phyloP scores from a whole-genome alignment of 108 stramenopile species.

The Stephanodiscus triporus region DNA sequence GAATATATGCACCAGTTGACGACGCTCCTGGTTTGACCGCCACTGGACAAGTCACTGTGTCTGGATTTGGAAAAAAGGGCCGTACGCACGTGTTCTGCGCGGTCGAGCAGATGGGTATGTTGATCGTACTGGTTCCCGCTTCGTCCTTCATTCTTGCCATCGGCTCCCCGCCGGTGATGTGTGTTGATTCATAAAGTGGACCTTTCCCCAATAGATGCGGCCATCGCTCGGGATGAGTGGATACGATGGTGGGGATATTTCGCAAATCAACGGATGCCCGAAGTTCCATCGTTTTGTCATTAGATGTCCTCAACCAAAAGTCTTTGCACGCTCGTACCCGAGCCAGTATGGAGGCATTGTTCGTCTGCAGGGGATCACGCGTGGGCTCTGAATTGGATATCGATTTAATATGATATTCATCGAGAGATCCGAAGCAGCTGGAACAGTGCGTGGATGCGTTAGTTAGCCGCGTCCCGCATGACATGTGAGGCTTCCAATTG shows the following conservation, averaged over 20 bases:
- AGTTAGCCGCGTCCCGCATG: conserved; percentile 1
- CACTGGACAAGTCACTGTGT: background rate
- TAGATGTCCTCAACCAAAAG: background rate
- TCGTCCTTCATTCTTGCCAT: background rate
- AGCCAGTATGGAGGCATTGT: conserved; percentile 21
- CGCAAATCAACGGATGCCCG: conserved; percentile 4
- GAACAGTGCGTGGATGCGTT: conserved; percentile 28
- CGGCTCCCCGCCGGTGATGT: background rate
- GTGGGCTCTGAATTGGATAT: conserved; percentile 7
- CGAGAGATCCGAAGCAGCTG: conserved; percentile 20
- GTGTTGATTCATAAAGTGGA: conserved; percentile 20
- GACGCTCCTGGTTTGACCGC: background rate
- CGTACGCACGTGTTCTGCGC: conserved; percentile 1
- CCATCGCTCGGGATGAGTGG: conserved; percentile 24
- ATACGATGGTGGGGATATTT: conserved; percentile 15
- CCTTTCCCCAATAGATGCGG: conserved; percentile 23
- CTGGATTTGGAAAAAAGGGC: background rate
- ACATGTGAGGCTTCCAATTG: background rate
- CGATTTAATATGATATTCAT: conserved; percentile 9
- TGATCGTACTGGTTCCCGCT: background rate
- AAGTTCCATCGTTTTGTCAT: conserved; percentile 13
- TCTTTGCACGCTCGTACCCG: conserved; percentile 22
- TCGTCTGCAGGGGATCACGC: background rate
- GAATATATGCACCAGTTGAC: background rate
- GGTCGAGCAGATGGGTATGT: background rate